These are phyloP conservation scores for Akanthomyces lecanii DNA, from an alignment of 2,329 filamentous ascomycete genomes.

Conservation along the genomic window DNA sequence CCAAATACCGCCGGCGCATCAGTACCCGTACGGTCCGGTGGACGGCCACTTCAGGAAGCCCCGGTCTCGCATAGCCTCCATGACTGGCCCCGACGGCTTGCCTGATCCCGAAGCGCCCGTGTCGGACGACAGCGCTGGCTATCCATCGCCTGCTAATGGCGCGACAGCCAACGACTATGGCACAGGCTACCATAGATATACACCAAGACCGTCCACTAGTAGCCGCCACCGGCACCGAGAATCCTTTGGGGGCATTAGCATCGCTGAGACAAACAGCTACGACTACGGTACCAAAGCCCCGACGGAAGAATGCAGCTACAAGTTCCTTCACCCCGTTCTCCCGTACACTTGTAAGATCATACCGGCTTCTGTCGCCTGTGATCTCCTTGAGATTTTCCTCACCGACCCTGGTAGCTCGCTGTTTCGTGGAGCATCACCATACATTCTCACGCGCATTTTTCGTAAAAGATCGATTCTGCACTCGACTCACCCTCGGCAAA, in stretches of 20 bases:
- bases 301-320: constrained; percentile 34
- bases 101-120: constrained; percentile 23
- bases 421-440: constrained; percentile 42
- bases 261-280: constrained; percentile 11
- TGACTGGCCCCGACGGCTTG: neutral
- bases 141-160: constrained; percentile 26
- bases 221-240: neutral
- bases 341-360: constrained; percentile 37
- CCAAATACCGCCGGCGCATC: constrained; percentile 18
- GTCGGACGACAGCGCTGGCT: constrained; percentile 28
- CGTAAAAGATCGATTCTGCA: constrained; percentile 41
- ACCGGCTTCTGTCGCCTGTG: constrained; percentile 38
- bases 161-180: constrained; percentile 15
- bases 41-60: neutral
- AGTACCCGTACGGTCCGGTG: neutral
- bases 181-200: constrained; percentile 17
- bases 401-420: constrained; percentile 40
- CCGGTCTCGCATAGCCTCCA: neutral
- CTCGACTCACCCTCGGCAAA: constrained; percentile 35
- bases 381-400: constrained; percentile 46
- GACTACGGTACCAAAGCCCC: constrained; percentile 26
- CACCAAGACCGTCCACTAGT: neutral
- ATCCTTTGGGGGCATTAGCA: constrained; percentile 1
- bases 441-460: constrained; percentile 44
- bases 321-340: constrained; percentile 38